Base-by-base conservation (phyloP, 352 stramenopile species). In the Phytophthora fragariaefolia region DNA sequence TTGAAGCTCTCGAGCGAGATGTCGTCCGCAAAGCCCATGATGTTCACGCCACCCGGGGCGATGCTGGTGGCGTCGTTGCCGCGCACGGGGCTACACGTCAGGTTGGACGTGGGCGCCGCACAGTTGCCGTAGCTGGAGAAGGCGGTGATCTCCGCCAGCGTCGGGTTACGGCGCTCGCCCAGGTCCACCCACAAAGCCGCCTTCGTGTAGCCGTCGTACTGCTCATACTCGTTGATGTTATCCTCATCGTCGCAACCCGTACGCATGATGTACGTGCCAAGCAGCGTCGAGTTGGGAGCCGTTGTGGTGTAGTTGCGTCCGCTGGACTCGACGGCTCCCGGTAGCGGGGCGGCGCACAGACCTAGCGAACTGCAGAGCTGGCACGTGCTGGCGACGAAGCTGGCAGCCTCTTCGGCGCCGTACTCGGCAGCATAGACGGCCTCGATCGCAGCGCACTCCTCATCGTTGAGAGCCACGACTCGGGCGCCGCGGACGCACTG, bases 221-320 rank as follows among this genome's bases (percentile, higher is more conserved):
- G 24, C 28, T 79, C 67, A 66, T 86, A 90, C 63, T 81, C 81
- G 45, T 76, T 78, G 51, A 88, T 86, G 30, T 64, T 58, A 54
- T 77, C 66, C n/a, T 78, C 72, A 53, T 90, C 79, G 26, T 90
- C 73, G 34, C 81, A 90, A 17, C 81, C 81, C 13, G 81, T 87
- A 24, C 63, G 66, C 42, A 76, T 54, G 6, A 69, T 77, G 70
- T 82, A 88, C 63, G 58, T 76, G 59, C 65, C 68, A 12, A 90
- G 70, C 3, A 32, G 43, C 4, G 57, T 54, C 1, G 65, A 43
- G 13, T 58, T 40, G 3, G 81, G 81, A 4, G 76, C 51, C 4
- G 59, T 61, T 36, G 51, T 66, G 15, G 73, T 78, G 63, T 76
- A 90, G 61, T 90, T 65, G 13, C 85, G 67, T n/a, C 80, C 80